These are phyloP conservation scores for Stephanodiscus minutulus DNA, from an alignment of 108 stramenopile species.

Conservation along the genomic window DNA sequence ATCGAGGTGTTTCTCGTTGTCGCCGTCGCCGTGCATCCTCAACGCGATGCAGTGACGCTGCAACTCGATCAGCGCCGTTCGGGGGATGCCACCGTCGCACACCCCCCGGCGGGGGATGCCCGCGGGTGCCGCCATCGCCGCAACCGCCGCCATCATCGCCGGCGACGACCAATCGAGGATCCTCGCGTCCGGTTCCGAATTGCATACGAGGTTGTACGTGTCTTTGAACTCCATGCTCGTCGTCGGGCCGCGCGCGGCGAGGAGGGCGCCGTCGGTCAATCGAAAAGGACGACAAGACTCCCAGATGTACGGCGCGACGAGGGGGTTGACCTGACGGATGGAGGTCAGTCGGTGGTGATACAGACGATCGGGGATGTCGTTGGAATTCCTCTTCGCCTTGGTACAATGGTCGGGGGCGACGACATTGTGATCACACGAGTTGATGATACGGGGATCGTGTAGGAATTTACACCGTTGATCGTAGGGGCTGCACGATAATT, in stretches of 20 bases:
- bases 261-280: background rate
- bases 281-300: conserved; percentile 27
- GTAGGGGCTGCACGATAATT: conserved; percentile 22
- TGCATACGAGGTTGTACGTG: conserved; percentile 26
- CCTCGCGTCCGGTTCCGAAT: background rate
- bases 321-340: conserved; percentile 30
- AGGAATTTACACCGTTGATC: conserved; percentile 35
- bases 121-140: too few species aligned
- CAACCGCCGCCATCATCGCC: too few species aligned
- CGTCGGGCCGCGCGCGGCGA: too few species aligned
- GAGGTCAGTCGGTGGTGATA: conserved; percentile 18
- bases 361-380: conserved; percentile 25
- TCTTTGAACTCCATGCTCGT: conserved; percentile 13
- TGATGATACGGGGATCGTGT: conserved; percentile 27
- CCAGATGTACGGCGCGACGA: conserved; percentile 27
- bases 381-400: conserved; percentile 33
- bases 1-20: conserved; percentile 4
- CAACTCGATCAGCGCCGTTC: conserved; percentile 16
- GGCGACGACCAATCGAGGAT: conserved; percentile 11
- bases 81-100: too few species aligned
- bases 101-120: too few species aligned
- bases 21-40: conserved; percentile 9
- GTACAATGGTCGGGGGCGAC: conserved; percentile 29
- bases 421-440: conserved; percentile 6
- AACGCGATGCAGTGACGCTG: conserved; percentile 29